Percentiles rank a stretch among this genome's conserved stretches.
Evolutionary conservation across 106 monocot genomes (phyloP).

Genomic region (Dioscorea alata): DNA sequence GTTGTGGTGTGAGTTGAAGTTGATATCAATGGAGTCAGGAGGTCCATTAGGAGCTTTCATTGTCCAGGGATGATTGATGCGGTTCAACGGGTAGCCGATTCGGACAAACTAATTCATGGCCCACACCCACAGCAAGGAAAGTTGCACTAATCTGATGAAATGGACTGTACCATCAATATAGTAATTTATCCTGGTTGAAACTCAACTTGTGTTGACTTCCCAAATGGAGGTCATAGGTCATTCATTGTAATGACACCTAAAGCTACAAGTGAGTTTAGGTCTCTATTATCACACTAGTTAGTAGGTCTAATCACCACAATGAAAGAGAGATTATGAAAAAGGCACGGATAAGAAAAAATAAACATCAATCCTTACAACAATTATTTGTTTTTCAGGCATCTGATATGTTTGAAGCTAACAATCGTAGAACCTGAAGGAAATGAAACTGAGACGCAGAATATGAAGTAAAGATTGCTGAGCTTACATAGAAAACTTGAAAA

Average conservation of each 20-base stretch:
- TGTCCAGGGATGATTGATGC: conserved; percentile 3
- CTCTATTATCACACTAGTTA: conserved; percentile 25
- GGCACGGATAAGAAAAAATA: conserved; percentile 1
- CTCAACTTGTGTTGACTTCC: conserved; percentile 8
- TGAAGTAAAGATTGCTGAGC: neutral
- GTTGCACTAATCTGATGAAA: conserved; percentile 34
- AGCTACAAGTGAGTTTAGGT: conserved; percentile 1
- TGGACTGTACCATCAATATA: conserved; percentile 26
- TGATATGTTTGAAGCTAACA: conserved; percentile 9
- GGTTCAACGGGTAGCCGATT: neutral
- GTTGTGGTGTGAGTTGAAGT: neutral
- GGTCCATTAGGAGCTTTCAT: neutral
- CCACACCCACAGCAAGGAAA: neutral
- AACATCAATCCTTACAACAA: conserved; percentile 25
- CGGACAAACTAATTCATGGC: neutral
- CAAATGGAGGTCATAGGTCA: neutral
- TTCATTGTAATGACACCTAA: no score
- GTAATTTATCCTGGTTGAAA: conserved; percentile 24
- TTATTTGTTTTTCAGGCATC: conserved; percentile 9
- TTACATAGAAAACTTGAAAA: neutral
- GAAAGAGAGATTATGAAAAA: conserved; percentile 10
- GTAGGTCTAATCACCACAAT: conserved; percentile 10
- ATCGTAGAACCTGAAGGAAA: conserved; percentile 7
- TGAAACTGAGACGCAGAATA: conserved; percentile 1
- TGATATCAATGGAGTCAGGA: conserved; percentile 2